These are phyloP conservation scores for Spergularia azorica DNA, from an alignment of 179 eudicot species.

Conservation along the genomic window DNA sequence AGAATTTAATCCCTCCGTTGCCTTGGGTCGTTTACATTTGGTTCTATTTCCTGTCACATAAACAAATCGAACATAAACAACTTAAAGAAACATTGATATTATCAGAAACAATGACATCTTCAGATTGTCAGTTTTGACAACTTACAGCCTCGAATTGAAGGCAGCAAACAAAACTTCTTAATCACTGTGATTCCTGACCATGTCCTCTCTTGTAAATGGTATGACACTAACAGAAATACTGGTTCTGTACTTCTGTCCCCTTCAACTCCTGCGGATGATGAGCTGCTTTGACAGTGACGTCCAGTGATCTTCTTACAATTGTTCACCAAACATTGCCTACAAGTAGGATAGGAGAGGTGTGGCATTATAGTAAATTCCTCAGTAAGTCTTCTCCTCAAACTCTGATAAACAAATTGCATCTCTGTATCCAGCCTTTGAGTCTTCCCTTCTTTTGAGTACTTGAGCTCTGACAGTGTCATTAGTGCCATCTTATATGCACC, in stretches of 20 bases:
- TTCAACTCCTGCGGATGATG: constrained; percentile 17
- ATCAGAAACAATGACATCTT: too few relatives aligned
- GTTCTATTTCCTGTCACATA: too few relatives aligned
- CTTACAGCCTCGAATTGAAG: background rate
- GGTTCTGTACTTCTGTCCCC: background rate
- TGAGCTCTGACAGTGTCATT: too few relatives aligned
- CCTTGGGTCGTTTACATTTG: too few relatives aligned
- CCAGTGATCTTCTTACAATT: constrained; percentile 34
- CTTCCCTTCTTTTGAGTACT: constrained; percentile 16
- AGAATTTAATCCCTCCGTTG: too few relatives aligned
- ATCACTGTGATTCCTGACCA: constrained; percentile 16
- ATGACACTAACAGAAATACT: constrained; percentile 14
- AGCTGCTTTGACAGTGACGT: background rate
- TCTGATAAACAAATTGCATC: constrained; percentile 31
- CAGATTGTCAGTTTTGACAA: background rate
- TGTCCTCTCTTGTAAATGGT: constrained; percentile 25
- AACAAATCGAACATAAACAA: too few relatives aligned
- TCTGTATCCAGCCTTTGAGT: constrained; percentile 13
- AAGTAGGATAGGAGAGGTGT: background rate
- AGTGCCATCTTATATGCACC: too few relatives aligned
- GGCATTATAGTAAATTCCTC: too few relatives aligned
- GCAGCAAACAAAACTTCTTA: background rate
- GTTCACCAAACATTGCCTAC: constrained; percentile 33
- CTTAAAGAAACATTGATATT: too few relatives aligned
- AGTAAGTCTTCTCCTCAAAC: constrained; percentile 19